These are phyloP conservation scores for Acanthamoeba comandoni DNA, from an alignment of 208 protist species.

Conservation along the genomic window DNA sequence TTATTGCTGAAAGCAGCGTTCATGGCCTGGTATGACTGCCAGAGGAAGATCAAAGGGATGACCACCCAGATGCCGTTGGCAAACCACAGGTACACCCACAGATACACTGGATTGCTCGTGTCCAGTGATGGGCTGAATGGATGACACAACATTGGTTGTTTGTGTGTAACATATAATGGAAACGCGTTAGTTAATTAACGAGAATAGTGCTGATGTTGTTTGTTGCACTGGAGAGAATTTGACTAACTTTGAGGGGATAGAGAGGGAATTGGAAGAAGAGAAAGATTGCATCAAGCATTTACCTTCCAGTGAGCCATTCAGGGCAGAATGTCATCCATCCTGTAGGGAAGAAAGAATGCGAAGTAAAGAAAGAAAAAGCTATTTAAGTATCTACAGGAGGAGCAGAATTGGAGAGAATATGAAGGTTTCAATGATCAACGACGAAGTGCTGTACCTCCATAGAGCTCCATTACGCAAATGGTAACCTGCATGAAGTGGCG, in stretches of 20 bases:
- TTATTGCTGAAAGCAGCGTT: slow-evolving; percentile 36
- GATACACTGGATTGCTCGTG: slow-evolving; percentile 69
- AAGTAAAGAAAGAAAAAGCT: neutral
- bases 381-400: too few relatives aligned
- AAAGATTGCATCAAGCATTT: too few relatives aligned
- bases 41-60: slow-evolving; percentile 62
- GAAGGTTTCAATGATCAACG: neutral
- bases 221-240: too few relatives aligned
- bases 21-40: slow-evolving; percentile 68
- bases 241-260: too few relatives aligned
- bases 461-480: slow-evolving; percentile 75
- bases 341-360: neutral
- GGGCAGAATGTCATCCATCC: slow-evolving; percentile 76
- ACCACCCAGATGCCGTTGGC: slow-evolving; percentile 75
- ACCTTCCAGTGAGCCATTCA: slow-evolving; percentile 65
- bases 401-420: too few relatives aligned
- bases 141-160: too few relatives aligned
- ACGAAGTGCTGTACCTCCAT: slow-evolving; percentile 26
- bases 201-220: too few relatives aligned
- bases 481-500: slow-evolving; percentile 65
- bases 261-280: too few relatives aligned
- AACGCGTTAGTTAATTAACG: too few relatives aligned
- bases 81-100: slow-evolving; percentile 75
- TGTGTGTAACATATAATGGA: too few relatives aligned
- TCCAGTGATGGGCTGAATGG: slow-evolving; percentile 68